Percentiles rank a stretch among this genome's conserved stretches.
phyloP scores from a whole-genome alignment of 78 protist species.

The Polysphondylium violaceum region DNA sequence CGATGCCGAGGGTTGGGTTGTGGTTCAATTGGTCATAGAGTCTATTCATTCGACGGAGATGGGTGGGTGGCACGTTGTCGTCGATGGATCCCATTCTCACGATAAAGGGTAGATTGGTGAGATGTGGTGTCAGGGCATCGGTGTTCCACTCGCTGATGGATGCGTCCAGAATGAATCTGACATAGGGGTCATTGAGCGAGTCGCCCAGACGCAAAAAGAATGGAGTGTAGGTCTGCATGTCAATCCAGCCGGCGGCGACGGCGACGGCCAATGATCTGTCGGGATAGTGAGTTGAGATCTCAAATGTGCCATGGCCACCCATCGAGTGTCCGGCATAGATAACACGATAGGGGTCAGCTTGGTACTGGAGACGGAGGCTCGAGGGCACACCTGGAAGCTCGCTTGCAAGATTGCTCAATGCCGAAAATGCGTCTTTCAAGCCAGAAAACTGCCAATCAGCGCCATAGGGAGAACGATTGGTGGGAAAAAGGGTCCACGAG shows the following conservation, averaged over 20 bases:
- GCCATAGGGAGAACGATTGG: conserved; percentile 48
- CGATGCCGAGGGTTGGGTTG: background rate
- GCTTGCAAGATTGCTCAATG: conserved; percentile 13
- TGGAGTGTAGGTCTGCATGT: conserved; percentile 26
- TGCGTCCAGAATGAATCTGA: conserved; percentile 51
- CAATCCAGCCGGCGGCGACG: conserved; percentile 79
- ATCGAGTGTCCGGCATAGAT: conserved; percentile 39
- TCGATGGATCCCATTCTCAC: conserved; percentile 47
- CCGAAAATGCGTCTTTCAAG: conserved; percentile 22
- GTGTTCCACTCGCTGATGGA: conserved; percentile 26
- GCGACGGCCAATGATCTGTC: conserved; percentile 28
- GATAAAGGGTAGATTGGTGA: conserved; percentile 31
- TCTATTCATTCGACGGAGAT: conserved; percentile 34
- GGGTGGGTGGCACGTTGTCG: conserved; percentile 78
- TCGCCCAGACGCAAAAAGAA: conserved; percentile 42
- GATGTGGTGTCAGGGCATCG: conserved; percentile 35
- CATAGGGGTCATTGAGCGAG: conserved; percentile 20
- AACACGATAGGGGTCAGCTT: conserved; percentile 27
- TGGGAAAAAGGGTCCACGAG: conserved; percentile 75
- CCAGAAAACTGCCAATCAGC: conserved; percentile 73
- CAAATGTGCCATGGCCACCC: conserved; percentile 56
- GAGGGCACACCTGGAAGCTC: conserved; percentile 60
- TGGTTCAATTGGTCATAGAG: conserved; percentile 34
- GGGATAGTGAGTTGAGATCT: conserved; percentile 36
- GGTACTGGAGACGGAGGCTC: background rate